Evolutionary conservation across 306 rosid genomes (phyloP).

Genomic region (Medicago truncatula): MtrunA17r5.0-ANR NC_053042.1:51655501-51656000

Average conservation of each 20-base stretch:
- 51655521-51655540: neutral
- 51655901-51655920: too few species aligned
- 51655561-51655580: constrained; percentile 39
- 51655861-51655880: constrained; percentile 19
- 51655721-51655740: constrained; percentile 36
- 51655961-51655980: neutral
- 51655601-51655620: constrained; percentile 69
- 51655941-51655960: constrained; percentile 4
- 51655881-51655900: neutral
- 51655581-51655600: constrained; percentile 76
- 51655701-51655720: constrained; percentile 33
- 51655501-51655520: neutral
- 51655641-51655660: constrained; percentile 79
- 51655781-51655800: constrained; percentile 1
- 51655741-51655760: constrained; percentile 25
- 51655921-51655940: neutral
- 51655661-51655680: constrained; percentile 81
- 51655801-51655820: neutral
- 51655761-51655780: neutral
- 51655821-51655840: neutral
- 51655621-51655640: constrained; percentile 74
- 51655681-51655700: constrained; percentile 79
- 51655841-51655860: neutral
- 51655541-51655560: constrained; percentile 25
- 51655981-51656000: neutral